phyloP scores from a whole-genome alignment of 2,329 filamentous ascomycete genomes.

The Cryphonectria japonica region DNA sequence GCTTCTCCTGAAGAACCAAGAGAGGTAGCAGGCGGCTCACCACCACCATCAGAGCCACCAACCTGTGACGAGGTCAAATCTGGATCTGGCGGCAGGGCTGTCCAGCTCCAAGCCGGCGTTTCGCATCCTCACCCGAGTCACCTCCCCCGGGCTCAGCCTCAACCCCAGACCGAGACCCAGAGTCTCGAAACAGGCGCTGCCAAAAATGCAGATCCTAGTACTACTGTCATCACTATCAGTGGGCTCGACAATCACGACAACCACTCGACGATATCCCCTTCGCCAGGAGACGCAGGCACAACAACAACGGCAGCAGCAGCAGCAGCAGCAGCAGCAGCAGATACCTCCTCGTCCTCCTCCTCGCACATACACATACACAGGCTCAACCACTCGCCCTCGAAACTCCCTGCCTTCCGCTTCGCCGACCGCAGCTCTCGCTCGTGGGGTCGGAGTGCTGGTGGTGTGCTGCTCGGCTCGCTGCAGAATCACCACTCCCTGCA shows the following conservation, averaged over 20 bases:
- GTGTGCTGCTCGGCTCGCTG: neutral
- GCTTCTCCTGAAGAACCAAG: slow-evolving; percentile 14
- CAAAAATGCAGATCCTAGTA: neutral
- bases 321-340: too few relatives aligned
- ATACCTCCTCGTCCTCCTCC: slow-evolving; percentile 5
- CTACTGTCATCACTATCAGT: neutral
- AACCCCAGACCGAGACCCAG: slow-evolving; percentile 14
- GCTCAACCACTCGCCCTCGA: slow-evolving; percentile 58
- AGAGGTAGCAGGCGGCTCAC: slow-evolving; percentile 1
- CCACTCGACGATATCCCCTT: neutral
- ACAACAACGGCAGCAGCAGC: neutral
- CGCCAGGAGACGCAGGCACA: neutral
- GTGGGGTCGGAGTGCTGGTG: neutral
- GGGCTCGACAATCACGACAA: neutral
- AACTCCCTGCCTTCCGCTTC: slow-evolving; percentile 59
- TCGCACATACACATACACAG: slow-evolving; percentile 48
- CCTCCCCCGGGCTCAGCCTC: slow-evolving; percentile 1
- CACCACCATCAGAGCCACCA: neutral
- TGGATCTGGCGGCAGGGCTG: slow-evolving; percentile 17
- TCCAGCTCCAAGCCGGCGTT: neutral
- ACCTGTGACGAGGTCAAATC: slow-evolving; percentile 21
- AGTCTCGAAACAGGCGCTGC: neutral
- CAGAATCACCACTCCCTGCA: slow-evolving; percentile 1
- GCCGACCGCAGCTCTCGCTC: slow-evolving; percentile 42
- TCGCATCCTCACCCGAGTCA: neutral